Percentiles rank a stretch among this genome's conserved stretches.
Conservation (phyloP, 768 basidiomycete species). For the Coprinellus micaceus region DNA sequence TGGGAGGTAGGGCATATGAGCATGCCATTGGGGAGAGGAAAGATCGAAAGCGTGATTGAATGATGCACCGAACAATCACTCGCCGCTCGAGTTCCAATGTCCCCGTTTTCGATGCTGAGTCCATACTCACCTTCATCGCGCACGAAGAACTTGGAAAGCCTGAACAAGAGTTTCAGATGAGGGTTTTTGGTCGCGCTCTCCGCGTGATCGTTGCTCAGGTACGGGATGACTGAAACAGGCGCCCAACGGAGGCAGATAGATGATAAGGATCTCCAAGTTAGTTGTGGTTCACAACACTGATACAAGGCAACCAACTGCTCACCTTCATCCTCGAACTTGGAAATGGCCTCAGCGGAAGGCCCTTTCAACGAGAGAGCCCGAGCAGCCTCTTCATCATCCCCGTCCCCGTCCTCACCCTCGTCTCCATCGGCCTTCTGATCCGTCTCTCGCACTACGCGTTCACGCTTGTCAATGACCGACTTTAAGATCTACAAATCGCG, state of each 20-base stretch:
- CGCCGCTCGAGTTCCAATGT: no score
- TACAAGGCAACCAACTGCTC: constrained; percentile 25
- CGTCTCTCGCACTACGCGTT: constrained; percentile 58
- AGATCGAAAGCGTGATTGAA: no score
- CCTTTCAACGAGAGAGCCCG: constrained; percentile 30
- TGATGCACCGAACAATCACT: no score
- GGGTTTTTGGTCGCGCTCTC: constrained; percentile 74
- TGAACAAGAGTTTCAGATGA: constrained; percentile 81
- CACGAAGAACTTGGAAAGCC: constrained; percentile 65
- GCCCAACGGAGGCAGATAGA: background rate
- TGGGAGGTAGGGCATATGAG: no score
- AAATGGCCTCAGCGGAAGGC: constrained; percentile 67
- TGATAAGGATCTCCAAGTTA: background rate
- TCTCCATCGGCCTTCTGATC: constrained; percentile 42
- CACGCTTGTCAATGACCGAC: constrained; percentile 55
- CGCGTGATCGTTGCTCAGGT: constrained; percentile 68
- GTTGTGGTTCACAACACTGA: background rate
- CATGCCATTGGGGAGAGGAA: no score
- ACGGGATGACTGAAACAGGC: constrained; percentile 63
- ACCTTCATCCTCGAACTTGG: constrained; percentile 76
- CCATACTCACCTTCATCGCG: constrained; percentile 60
- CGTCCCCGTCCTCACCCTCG: constrained; percentile 29
- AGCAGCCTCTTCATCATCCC: constrained; percentile 23
- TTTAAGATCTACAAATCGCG: constrained; percentile 58
- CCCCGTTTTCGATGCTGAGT: background rate